phyloP scores from a whole-genome alignment of 768 basidiomycete genomes.

The Leccinum longicurvipes region DNA sequence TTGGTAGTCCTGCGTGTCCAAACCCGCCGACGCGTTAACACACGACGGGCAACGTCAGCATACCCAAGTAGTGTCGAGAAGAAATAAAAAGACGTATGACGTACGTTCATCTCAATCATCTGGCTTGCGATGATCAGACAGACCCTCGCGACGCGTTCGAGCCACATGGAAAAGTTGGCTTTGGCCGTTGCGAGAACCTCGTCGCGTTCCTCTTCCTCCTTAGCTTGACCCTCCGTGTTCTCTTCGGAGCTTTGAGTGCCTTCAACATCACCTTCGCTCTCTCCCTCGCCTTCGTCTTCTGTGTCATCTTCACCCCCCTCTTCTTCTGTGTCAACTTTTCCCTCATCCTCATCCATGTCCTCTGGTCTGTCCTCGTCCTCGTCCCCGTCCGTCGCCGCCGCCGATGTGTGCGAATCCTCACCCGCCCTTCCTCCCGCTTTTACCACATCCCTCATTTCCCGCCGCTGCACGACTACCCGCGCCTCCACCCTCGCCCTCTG shows the following conservation, averaged over 20 bases:
- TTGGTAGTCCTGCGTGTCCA: constrained; percentile 16
- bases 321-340: background rate
- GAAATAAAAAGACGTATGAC: background rate
- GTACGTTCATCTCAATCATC: constrained; percentile 80
- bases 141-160: constrained; percentile 73
- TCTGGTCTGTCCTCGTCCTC: background rate
- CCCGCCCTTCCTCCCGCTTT: background rate
- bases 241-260: background rate
- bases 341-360: background rate
- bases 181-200: constrained; percentile 25
- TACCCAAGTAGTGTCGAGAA: background rate
- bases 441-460: background rate
- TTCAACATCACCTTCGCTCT: background rate
- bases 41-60: background rate
- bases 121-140: constrained; percentile 78
- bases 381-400: constrained; percentile 22
- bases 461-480: constrained; percentile 16
- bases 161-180: constrained; percentile 66
- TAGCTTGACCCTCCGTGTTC: constrained; percentile 1
- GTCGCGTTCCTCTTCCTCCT: constrained; percentile 9
- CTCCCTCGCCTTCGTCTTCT: background rate
- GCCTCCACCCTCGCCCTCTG: constrained; percentile 39
- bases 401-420: constrained; percentile 1
- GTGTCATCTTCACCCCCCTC: background rate
- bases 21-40: background rate